Evolutionary conservation across 495 filamentous ascomycete genomes (phyloP).

Genomic region (Aspergillus coremiiformis): DNA sequence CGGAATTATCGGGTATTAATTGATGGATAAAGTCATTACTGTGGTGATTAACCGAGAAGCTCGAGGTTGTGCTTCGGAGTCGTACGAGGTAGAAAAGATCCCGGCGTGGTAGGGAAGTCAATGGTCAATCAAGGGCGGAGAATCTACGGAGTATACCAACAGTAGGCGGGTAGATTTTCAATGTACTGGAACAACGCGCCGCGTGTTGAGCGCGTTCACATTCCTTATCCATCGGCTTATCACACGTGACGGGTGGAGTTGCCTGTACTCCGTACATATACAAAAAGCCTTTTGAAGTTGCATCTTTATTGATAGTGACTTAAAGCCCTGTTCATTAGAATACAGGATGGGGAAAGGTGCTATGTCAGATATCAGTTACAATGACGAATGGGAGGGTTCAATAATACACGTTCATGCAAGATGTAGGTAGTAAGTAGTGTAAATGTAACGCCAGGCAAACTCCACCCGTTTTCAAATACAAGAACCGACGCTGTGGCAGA

Average conservation of each 20-base stretch:
- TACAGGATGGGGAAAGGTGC: not conserved
- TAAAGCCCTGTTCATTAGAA: too few relatives aligned
- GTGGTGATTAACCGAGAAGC: not conserved
- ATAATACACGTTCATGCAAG: not conserved
- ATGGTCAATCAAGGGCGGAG: slow-evolving; percentile 12
- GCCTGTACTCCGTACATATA: too few relatives aligned
- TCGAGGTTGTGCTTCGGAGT: not conserved
- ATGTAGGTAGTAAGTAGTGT: not conserved
- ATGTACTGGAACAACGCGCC: slow-evolving; percentile 6
- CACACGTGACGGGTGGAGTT: slow-evolving; percentile 10
- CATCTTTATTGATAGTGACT: too few relatives aligned
- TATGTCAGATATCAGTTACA: not conserved
- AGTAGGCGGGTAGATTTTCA: too few relatives aligned
- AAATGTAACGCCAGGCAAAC: slow-evolving; percentile 14
- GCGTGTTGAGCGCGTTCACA: slow-evolving; percentile 13
- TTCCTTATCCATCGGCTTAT: too few relatives aligned
- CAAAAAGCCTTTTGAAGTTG: too few relatives aligned
- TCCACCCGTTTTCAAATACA: slow-evolving; percentile 12
- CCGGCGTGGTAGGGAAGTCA: not conserved
- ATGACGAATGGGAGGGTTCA: not conserved
- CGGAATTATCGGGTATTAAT: not conserved
- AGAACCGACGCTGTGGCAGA: slow-evolving; percentile 11
- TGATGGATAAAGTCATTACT: not conserved
- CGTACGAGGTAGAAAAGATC: not conserved
- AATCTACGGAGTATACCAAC: too few relatives aligned